Evolutionary conservation across 352 stramenopile genomes (phyloP).

Genomic region (Pythium aphanidermatum): DNA sequence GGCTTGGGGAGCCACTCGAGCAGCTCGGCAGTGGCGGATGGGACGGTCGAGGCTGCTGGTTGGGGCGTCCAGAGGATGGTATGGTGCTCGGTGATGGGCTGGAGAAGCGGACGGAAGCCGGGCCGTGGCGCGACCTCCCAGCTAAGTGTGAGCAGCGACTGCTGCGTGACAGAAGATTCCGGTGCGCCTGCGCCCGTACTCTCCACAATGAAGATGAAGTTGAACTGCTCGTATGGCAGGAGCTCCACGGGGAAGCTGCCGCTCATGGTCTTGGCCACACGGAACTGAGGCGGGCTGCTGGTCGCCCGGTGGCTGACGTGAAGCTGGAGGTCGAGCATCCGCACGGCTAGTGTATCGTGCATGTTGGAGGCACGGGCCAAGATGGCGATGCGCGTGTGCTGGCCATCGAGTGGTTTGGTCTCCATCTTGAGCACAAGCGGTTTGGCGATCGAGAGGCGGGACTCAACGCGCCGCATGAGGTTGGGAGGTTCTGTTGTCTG

Average conservation of each 20-base stretch:
- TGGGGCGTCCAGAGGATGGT: constrained; percentile 59
- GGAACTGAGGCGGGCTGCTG: not conserved
- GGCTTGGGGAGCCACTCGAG: constrained; percentile 4
- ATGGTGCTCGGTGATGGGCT: constrained; percentile 54
- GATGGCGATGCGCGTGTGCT: constrained; percentile 32
- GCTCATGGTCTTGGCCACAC: constrained; percentile 20
- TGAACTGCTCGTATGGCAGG: constrained; percentile 47
- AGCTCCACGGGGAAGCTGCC: constrained; percentile 52
- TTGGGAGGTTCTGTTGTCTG: constrained; percentile 29
- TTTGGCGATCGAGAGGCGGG: constrained; percentile 39
- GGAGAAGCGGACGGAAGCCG: constrained; percentile 14
- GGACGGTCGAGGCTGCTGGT: not conserved
- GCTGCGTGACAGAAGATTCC: constrained; percentile 14
- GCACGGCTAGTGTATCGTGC: constrained; percentile 31
- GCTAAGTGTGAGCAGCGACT: constrained; percentile 55
- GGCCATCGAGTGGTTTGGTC: constrained; percentile 27
- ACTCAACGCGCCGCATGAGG: constrained; percentile 42
- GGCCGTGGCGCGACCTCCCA: constrained; percentile 29
- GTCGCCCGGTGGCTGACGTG: constrained; percentile 36
- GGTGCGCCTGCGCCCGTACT: not conserved
- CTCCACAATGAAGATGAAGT: constrained; percentile 35
- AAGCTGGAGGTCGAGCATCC: constrained; percentile 55
- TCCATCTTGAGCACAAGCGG: constrained; percentile 57
- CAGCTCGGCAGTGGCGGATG: not conserved
- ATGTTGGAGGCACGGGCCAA: constrained; percentile 42